Base-by-base conservation (phyloP, 176 grass and related monocot species). In the Eremochloa ophiuroides region DNA sequence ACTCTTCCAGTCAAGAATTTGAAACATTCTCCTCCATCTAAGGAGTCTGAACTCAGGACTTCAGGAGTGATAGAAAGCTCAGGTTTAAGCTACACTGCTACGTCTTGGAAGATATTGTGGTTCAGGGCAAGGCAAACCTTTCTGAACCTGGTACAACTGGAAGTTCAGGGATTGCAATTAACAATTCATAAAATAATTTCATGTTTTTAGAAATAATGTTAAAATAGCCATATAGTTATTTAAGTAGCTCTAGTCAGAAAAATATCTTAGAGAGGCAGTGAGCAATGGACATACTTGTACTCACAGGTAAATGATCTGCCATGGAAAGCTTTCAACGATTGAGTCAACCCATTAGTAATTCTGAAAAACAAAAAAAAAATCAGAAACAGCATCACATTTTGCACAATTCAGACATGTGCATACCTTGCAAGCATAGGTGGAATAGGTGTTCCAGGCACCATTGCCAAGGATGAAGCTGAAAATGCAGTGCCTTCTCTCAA, bases 391-490 rank as follows among this genome's bases (percentile, higher is more conserved):
- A 83, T 43, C 30, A 50, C 13, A 62, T 65, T 46, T 18, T 18
- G 41, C 26, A 22, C 14, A 43, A 71, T 59, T 39, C 42, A 66
- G 14, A 72, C 23, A 83, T 80, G 50, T 46, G 23, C 16, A 71
- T 89, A 95, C 92, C 93, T 88, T 77, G 95, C 92, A 89, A 98
- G 90, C 96, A 98, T 95, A 82, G 93, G 88, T 23, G 90, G 96
- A 82, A 98, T 95, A 84, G 96, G 96, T 83, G 84, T 95, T 51
- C 96, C 96, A 60, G 93, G 82, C 66, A 93, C 59, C 92, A 98
- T 95, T 86, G 53, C 75, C 60, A 98, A 89, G 16, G 88, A 83
- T 10, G 76, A 82, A 33, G 90, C 86, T 40, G 67, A 91, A 95
- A 98, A 98, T 89, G 65, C 46, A 84, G 78, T 16, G 29, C 88